Base-by-base conservation (phyloP, 2,329 filamentous ascomycete species). In the Cyphellophora europaea region DNA sequence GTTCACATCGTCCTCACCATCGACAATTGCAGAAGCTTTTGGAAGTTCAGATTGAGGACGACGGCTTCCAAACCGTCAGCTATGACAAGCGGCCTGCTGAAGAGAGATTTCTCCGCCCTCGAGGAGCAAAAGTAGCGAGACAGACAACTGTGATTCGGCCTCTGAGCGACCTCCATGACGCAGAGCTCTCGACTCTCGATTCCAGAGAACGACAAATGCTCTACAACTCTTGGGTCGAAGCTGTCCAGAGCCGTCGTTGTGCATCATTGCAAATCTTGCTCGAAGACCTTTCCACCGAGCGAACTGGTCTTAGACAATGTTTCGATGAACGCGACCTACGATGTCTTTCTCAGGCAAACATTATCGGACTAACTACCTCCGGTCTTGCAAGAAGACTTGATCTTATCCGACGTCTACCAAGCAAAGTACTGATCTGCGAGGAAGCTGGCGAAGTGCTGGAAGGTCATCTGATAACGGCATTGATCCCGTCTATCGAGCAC, bases 301-400 rank as follows among this genome's bases (percentile, higher is more conserved):
- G n/a, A 30, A 13, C n/a, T 8, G 11, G 8, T 10, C 13, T 13
- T 13, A 6, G 14, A 8, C 8, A 23, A 18, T 23, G 10, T 5
- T 11, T 31, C 19, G 41, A 49, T 23, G 53, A 58, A 27, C 21
- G 49, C 5, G 43, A 53, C 30, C 36, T 54, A 15, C 49, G 55
- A 5, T 53, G 46, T 33, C 45, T 61, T 5, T 27, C 42, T 3
- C 45, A 53, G 13, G 68, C 68, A 0, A 54, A 71, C 33, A 56
- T 74, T 5, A 67, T 76, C 27, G 71, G 72, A 0, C 48, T 73
- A 3, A 75, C 70, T 0, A 74, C 71, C 0, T 62, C 61, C 1
- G 71, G 70, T 0, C 48, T 75, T 1, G 71, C 72, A 3, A 51
- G 54, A 14, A 59, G 61, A 6, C 56, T 74, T 2, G 49, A 59